A percentile compares a stretch with the other conserved stretches of the same genome.
Conservation (phyloP, 1,284 basidiomycete genomes). For the Coniophora puteana region DNA sequence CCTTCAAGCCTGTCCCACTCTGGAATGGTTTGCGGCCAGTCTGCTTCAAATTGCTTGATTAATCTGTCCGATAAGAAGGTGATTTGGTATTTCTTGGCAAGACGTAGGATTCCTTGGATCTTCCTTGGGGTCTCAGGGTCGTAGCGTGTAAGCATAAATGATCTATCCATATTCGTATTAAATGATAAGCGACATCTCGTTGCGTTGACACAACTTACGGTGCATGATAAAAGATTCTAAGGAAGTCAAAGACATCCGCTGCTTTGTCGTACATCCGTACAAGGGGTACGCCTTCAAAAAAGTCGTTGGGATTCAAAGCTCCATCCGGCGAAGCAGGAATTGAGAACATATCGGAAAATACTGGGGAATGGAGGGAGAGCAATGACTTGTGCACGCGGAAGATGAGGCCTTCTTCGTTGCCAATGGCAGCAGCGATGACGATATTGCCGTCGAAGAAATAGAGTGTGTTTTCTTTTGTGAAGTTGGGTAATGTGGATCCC, state of each 20-base stretch:
- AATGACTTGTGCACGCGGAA: slow-evolving; percentile 2
- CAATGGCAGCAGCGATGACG: not conserved
- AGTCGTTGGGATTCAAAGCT: too few relatives aligned
- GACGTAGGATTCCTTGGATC: not conserved
- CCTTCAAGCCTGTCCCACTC: not conserved
- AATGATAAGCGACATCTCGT: not conserved
- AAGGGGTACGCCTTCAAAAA: slow-evolving; percentile 1
- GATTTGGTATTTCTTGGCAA: not conserved
- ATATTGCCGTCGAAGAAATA: slow-evolving; percentile 2
- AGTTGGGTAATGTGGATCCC: too few relatives aligned
- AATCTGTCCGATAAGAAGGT: not conserved
- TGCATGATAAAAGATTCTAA: not conserved
- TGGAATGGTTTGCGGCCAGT: not conserved
- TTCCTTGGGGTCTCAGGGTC: not conserved
- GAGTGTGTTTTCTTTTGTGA: too few relatives aligned
- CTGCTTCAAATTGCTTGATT: not conserved
- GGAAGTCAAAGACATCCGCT: not conserved
- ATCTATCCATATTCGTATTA: not conserved
- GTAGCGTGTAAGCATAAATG: too few relatives aligned
- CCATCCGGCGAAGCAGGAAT: not conserved
- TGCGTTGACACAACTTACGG: not conserved
- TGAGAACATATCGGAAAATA: slow-evolving; percentile 1
- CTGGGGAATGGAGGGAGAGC: not conserved
- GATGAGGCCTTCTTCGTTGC: not conserved
- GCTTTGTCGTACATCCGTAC: slow-evolving; percentile 1